Conservation (phyloP, 352 stramenopile species). For the Phytopythium ostracodes region DNA sequence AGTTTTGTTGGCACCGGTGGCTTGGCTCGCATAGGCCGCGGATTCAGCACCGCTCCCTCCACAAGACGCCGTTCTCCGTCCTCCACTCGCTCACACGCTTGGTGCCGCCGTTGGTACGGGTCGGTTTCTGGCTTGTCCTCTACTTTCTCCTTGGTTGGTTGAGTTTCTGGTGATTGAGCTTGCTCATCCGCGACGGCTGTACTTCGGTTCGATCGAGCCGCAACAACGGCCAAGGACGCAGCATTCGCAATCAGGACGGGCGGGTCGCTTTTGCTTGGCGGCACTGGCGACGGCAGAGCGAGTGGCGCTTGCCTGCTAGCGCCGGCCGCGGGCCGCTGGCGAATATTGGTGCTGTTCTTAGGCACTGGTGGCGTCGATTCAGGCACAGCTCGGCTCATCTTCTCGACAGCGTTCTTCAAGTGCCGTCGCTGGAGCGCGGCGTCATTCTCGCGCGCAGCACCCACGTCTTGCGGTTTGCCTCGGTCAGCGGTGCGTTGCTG, state of each 20-base stretch:
- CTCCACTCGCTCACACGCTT: not conserved
- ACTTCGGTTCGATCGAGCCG: not conserved
- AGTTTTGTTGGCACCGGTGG: not conserved
- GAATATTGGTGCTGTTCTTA: not conserved
- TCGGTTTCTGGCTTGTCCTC: conserved; percentile 16
- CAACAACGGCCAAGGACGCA: not conserved
- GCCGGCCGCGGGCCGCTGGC: not conserved
- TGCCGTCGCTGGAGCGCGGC: conserved; percentile 28
- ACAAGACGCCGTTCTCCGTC: not conserved
- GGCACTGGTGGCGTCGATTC: not conserved
- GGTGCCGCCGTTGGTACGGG: not conserved
- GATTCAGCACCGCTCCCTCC: conserved; percentile 15
- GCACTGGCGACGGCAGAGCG: not conserved
- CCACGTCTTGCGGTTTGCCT: not conserved
- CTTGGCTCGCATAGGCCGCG: conserved; percentile 4
- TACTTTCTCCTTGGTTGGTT: not conserved
- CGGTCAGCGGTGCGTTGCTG: conserved; percentile 16
- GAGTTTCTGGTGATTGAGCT: not conserved
- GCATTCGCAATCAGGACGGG: not conserved
- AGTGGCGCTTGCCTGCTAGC: not conserved
- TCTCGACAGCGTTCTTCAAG: conserved; percentile 65
- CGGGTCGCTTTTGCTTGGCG: not conserved
- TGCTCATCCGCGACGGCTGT: not conserved
- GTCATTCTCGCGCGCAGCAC: conserved; percentile 3
- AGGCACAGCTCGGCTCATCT: conserved; percentile 19